These are phyloP conservation scores for Barnettozyma pratensis DNA, from an alignment of 805 yeast genomes.

Conservation along the genomic window DNA sequence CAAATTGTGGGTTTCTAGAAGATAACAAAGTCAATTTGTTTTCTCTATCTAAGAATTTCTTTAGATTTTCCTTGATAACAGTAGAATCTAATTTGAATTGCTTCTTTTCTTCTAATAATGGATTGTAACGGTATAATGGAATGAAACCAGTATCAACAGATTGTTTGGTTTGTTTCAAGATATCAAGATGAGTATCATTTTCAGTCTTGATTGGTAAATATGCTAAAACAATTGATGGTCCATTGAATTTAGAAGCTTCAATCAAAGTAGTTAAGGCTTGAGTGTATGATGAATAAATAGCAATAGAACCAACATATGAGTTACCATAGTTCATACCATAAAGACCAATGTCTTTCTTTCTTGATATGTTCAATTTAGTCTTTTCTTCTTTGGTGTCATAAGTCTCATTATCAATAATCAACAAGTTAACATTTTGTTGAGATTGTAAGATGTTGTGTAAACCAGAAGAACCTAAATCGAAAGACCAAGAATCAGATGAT, in stretches of 20 bases:
- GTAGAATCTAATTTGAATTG: conserved; percentile 81
- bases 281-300: conserved; percentile 89
- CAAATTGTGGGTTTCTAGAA: conserved; percentile 63
- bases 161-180: conserved; percentile 78
- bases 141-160: conserved; percentile 95
- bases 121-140: conserved; percentile 90
- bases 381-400: conserved; percentile 32
- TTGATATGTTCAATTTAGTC: conserved; percentile 33
- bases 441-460: conserved; percentile 79
- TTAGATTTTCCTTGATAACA: conserved; percentile 67
- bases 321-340: conserved; percentile 92
- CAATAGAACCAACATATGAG: conserved; percentile 90
- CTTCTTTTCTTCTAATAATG: conserved; percentile 46
- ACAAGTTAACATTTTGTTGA: conserved; percentile 72
- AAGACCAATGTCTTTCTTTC: conserved; percentile 89
- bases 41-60: conserved; percentile 82
- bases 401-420: conserved; percentile 85
- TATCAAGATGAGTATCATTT: conserved; percentile 60
- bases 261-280: conserved; percentile 83
- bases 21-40: conserved; percentile 79
- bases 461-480: conserved; percentile 88
- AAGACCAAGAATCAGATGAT: conserved; percentile 95
- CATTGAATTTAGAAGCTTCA: conserved; percentile 85
- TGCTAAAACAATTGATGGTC: conserved; percentile 89
- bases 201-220: conserved; percentile 74